Evolutionary conservation across 805 yeast genomes (phyloP).

Genomic region (Ogataea wickerhamii): DNA sequence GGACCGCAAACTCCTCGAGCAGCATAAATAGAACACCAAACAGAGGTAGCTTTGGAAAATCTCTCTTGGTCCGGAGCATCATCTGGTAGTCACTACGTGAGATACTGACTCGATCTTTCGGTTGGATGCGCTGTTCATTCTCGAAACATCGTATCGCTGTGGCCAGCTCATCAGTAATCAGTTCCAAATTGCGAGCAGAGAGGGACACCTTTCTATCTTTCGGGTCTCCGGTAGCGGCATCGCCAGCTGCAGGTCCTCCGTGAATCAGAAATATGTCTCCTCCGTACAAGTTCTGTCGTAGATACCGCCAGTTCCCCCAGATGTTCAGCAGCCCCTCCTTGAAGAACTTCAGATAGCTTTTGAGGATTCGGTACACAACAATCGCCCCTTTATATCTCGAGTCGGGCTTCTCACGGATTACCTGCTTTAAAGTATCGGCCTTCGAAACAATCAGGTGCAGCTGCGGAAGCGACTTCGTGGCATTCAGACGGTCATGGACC

Average conservation of each 20-base stretch:
- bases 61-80: slow-evolving; percentile 47
- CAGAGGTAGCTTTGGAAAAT: slow-evolving; percentile 52
- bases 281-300: slow-evolving; percentile 26
- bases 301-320: slow-evolving; percentile 41
- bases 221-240: slow-evolving; percentile 25
- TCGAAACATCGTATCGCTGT: slow-evolving; percentile 22
- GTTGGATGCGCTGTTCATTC: slow-evolving; percentile 6
- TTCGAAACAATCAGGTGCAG: slow-evolving; percentile 17
- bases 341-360: slow-evolving; percentile 44
- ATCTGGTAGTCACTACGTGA: slow-evolving; percentile 47
- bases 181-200: slow-evolving; percentile 10
- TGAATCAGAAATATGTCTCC: slow-evolving; percentile 28
- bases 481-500: slow-evolving; percentile 9
- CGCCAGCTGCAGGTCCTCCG: slow-evolving; percentile 23
- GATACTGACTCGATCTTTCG: slow-evolving; percentile 16
- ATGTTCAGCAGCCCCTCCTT: slow-evolving; percentile 54
- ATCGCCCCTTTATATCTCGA: slow-evolving; percentile 4
- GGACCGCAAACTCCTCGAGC: slow-evolving; percentile 55
- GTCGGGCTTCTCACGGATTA: slow-evolving; percentile 8
- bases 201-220: slow-evolving; percentile 20
- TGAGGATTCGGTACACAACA: slow-evolving; percentile 18
- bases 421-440: slow-evolving; percentile 4
- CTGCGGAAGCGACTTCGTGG: slow-evolving; percentile 18
- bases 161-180: slow-evolving; percentile 24
- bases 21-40: slow-evolving; percentile 53